Evolutionary conservation across 129 eudicot genomes (phyloP), one percentile per base, ranked within the genome.

Genomic region (Rutidosis leptorrhynchoides): DNA sequence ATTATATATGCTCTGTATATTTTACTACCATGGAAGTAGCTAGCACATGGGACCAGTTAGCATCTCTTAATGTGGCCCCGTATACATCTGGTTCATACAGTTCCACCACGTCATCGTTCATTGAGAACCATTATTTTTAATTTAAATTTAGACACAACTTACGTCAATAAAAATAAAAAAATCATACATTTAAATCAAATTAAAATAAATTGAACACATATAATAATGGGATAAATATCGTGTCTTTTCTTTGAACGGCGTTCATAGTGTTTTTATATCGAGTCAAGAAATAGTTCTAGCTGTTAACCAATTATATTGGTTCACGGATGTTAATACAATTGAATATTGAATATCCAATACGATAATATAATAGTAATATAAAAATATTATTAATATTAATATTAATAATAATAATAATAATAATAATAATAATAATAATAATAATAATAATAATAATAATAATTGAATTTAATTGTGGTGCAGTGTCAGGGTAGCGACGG

Each of bases 101-200:
- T 57, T 65, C 37, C 27, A 16, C 78, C 78, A 74, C 78, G 78
- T 58, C 78, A 58, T 65, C 43, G 0, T 48, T 67, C 28, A 14
- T 22, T 30, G 17, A 30, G 1, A 30, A 46, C 48, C 23, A 6
- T 7, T 72, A 54, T 53, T 33, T 35, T 72, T 5, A 26, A 40
- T 8, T 48, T 46, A 43, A 6, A 58, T 59, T 46, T 29, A n/a
- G 33, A 67, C 79, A 10, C 48, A 10, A 15, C 32, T 58, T 59
- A 67, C 63, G 32, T 48, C 21, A 48, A 4, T 4, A 40, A 37
- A 33, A 11, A 12, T 35, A 3, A 20, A 55, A 54, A 28, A 69
- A 45, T n/a, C n/a, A n/a, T n/a, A 45, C 3, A 45, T 3, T 45
- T 8, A 55, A 2, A 55, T 55, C 22, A 55, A 23, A 14, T 6